Base-by-base conservation (phyloP, 345 rosid species). In the Citrus trifoliata region DNA sequence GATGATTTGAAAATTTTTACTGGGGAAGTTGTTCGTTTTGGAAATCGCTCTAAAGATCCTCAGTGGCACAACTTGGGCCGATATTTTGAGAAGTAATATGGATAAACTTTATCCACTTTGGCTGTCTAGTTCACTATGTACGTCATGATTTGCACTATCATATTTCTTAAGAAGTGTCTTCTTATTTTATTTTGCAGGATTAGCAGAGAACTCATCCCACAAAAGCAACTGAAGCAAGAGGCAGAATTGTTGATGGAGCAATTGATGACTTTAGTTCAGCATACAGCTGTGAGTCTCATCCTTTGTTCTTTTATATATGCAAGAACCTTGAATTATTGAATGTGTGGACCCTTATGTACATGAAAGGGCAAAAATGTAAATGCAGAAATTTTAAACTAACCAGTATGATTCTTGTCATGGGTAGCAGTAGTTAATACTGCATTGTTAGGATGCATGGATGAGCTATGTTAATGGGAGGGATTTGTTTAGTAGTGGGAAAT, bases 61-160 rank as follows among this genome's bases (percentile, higher is more conserved):
- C 97, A 95, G 61, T 95, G 98, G 98, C 98, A 93, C 85, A 92
- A 86, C 82, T 78, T 95, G 80, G 94, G 91, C 59, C 97, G 98
- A 42, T 95, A 93, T 80, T 93, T 95, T 77, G 92, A 93, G 38
- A 93, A 91, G 98, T 95, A 88, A 83, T 25, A 59, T 68, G 33
- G 71, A 74, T 28, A 27, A 55, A 61, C n/a, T 27, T 7, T 76
- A 24, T 63, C 37, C 37, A 32, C 66, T 74, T 59, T 58, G 37
- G 65, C 24, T 67, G 24, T 40, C 51, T 73, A 59, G 53, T 78
- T 70, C 28, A 35, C 21, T 38, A 55, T 71, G 67, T 80, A 75
- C 67, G 28, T 55, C 10, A 25, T 71, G 22, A 71, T 40, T 21
- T 14, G n/a, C 70, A 56, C 40, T 56, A 25, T 63, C 8, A 59